A percentile compares a stretch with the other conserved stretches of the same genome.
Conservation (phyloP, 73 alveolate species). For the Tetrahymena elliotti region DNA sequence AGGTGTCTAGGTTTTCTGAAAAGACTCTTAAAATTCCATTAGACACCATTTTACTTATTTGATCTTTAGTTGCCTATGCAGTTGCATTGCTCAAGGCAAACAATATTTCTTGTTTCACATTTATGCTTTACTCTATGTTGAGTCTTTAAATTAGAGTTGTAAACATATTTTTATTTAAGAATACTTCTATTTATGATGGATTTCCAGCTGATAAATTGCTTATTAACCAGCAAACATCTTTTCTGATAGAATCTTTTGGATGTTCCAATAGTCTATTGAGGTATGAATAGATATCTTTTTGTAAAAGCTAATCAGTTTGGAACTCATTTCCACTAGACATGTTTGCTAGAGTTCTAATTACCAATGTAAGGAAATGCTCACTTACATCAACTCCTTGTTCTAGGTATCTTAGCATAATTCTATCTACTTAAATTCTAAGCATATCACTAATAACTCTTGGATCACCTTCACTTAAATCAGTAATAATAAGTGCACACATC, state of each 20-base stretch:
- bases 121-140: background rate
- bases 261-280: background rate
- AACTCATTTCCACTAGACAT: background rate
- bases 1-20: background rate
- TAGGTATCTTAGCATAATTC: background rate
- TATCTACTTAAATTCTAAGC: background rate
- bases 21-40: background rate
- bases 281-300: background rate
- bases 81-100: background rate
- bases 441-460: background rate
- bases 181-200: background rate
- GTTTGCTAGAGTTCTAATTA: background rate
- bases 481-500: background rate
- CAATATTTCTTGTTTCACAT: background rate
- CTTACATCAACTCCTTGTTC: background rate
- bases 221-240: background rate
- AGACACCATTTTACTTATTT: background rate
- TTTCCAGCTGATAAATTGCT: background rate
- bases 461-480: background rate
- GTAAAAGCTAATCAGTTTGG: background rate
- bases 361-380: background rate
- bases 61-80: background rate
- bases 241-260: background rate
- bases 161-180: background rate
- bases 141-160: background rate